Evolutionary conservation across 2,329 filamentous ascomycete species (phyloP), one percentile per base, ranked within the genome.

Genomic region (Aspergillus amoenus): DNA sequence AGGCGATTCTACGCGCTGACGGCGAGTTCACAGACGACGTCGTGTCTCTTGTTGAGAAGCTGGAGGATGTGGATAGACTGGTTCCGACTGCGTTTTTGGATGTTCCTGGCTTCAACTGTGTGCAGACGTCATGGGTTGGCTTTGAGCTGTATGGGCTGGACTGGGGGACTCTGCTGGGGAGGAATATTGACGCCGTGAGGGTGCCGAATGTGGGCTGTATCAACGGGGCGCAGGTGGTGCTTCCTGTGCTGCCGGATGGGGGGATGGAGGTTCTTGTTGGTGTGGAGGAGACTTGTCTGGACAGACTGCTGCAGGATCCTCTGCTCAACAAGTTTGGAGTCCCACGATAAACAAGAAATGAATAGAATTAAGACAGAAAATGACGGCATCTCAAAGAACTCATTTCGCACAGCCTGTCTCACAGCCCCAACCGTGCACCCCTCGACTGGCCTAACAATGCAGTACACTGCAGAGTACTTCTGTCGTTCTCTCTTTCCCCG

Each of bases 31-130:
- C 61, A 3, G 65, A 67, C 27, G 65, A 73, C 48, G 39, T 74
- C 7, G 61, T 67, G 17, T 52, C 67, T 1, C 60, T 75, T 13
- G 61, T 73, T 3, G 71, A 74, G 43, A 60, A 59, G 15, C 57
- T 72, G 5, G 67, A 67, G 40, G 72, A 75, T 41, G 68, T 73
- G 15, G 63, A 68, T 46, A 64, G 68, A 13, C 60, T 73, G 5
- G 66, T 70, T 15, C 61, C 69, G 1, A 73, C 71, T 1, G 71
- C 70, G 15, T 74, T 75, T 53, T 52, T 74, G 5, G 73, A 76
- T 57, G 66, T 72, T 9, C 73, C 72, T 0, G 73, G 73, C 7
- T 62, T 59, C 55, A 69, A 74, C 56, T 72, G 67, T 40, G 63
- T 70, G 13, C 67, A 70, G 57, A 73, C 70, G 5, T 73, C 69